A percentile compares a stretch with the other conserved stretches of the same genome.
These are phyloP conservation scores for Dendrocalamus latiflorus DNA, from an alignment of 202 grass and related monocot genomes.

Conservation along the genomic window DNA sequence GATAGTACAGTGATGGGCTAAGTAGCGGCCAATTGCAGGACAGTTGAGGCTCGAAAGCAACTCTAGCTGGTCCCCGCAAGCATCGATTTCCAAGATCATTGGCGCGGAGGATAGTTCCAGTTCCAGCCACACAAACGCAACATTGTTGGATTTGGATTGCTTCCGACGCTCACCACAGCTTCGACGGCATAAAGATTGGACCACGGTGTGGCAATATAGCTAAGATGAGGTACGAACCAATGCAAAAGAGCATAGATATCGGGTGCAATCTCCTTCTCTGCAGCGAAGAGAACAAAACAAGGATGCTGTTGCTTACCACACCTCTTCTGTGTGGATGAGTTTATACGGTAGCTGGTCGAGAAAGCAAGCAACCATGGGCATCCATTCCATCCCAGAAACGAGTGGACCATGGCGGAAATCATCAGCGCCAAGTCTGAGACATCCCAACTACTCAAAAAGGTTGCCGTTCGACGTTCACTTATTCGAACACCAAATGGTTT, in stretches of 20 bases:
- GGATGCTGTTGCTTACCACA: neutral
- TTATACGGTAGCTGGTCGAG: neutral
- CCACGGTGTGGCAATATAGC: neutral
- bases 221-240: neutral
- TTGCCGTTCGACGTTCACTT: constrained; percentile 21
- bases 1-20: neutral
- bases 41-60: neutral
- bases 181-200: neutral
- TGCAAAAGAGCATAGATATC: neutral
- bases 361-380: neutral
- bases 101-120: neutral
- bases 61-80: neutral
- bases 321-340: constrained; percentile 19
- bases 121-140: too few species aligned
- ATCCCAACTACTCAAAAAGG: constrained; percentile 5
- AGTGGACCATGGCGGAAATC: neutral
- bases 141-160: too few species aligned
- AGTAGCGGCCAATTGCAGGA: neutral
- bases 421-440: neutral
- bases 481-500: constrained; percentile 29
- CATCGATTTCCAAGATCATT: neutral
- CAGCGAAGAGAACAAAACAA: neutral
- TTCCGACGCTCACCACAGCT: too few species aligned
- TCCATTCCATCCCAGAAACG: neutral
- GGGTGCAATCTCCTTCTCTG: neutral